Evolutionary conservation across 805 yeast genomes (phyloP).

Genomic region (Candida germanica): DNA sequence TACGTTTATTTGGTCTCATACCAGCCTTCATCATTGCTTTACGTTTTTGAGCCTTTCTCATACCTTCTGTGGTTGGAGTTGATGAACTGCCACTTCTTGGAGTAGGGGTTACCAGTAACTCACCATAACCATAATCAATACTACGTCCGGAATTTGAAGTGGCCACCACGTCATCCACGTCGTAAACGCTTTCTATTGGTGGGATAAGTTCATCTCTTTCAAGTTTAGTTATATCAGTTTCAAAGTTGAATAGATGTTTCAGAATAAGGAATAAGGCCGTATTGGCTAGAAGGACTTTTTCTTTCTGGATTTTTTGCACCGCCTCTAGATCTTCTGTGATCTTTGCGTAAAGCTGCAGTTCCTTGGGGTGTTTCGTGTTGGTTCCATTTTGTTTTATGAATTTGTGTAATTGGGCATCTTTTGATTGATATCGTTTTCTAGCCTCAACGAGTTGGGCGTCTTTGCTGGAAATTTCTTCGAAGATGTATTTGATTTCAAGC

Average conservation of each 20-base stretch:
- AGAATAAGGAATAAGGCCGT: constrained; percentile 77
- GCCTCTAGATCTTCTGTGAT: constrained; percentile 65
- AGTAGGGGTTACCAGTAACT: constrained; percentile 28
- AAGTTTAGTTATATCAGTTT: constrained; percentile 69
- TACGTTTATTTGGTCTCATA: constrained; percentile 19
- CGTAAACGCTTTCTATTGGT: constrained; percentile 35
- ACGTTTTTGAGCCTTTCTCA: constrained; percentile 25
- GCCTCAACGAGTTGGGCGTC: constrained; percentile 67
- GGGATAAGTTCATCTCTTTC: constrained; percentile 82
- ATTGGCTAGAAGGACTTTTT: constrained; percentile 75
- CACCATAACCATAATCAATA: constrained; percentile 16
- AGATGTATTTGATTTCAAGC: constrained; percentile 74
- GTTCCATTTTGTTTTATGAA: constrained; percentile 82
- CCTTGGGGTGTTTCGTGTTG: constrained; percentile 76
- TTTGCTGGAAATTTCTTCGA: constrained; percentile 72
- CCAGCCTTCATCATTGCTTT: constrained; percentile 19
- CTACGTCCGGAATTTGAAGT: constrained; percentile 8
- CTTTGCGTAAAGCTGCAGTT: constrained; percentile 58
- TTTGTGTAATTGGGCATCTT: constrained; percentile 80
- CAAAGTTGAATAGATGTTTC: constrained; percentile 70
- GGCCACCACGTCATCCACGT: constrained; percentile 15
- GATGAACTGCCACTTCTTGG: constrained; percentile 21
- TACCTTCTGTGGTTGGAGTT: constrained; percentile 15
- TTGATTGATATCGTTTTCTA: constrained; percentile 60
- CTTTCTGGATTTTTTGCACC: constrained; percentile 64